These are phyloP conservation scores for Suaeda aralocaspica DNA, from an alignment of 148 eudicot genomes.

Conservation along the genomic window DNA sequence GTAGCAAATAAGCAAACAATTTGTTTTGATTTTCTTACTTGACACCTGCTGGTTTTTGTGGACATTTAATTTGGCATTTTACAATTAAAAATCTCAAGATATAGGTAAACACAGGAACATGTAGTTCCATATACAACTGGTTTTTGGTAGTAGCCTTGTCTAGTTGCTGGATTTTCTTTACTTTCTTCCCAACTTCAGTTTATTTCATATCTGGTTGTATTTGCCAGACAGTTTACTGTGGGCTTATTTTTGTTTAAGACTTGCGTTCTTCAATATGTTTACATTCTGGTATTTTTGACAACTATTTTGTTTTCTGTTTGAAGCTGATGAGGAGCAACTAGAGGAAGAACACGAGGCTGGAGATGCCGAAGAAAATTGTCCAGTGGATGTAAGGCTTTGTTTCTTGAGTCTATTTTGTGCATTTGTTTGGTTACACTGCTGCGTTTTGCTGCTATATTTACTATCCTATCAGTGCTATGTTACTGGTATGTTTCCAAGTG, in stretches of 20 bases:
- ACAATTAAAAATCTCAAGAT: no score
- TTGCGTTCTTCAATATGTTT: neutral
- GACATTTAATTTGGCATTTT: no score
- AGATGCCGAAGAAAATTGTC: conserved; percentile 24
- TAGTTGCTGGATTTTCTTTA: neutral
- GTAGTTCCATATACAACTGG: neutral
- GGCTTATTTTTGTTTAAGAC: conserved; percentile 2
- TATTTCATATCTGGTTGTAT: neutral
- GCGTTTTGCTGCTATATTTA: neutral
- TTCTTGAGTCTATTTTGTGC: neutral
- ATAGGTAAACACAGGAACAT: no score
- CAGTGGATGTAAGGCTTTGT: conserved; percentile 36
- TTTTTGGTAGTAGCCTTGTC: neutral
- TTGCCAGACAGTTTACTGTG: neutral
- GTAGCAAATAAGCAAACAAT: no score
- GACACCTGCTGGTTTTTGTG: no score
- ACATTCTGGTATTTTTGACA: neutral
- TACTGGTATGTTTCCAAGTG: no score
- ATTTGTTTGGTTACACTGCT: neutral
- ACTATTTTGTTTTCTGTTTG: neutral
- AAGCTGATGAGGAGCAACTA: conserved; percentile 25
- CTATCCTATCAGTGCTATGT: no score
- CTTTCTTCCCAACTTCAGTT: neutral
- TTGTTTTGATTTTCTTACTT: no score
- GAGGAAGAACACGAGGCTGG: conserved; percentile 26